Percentiles rank a stretch among this genome's conserved stretches.
Evolutionary conservation across 108 stramenopile genomes (phyloP).

Genomic region (Nitzschia putrida): DNA sequence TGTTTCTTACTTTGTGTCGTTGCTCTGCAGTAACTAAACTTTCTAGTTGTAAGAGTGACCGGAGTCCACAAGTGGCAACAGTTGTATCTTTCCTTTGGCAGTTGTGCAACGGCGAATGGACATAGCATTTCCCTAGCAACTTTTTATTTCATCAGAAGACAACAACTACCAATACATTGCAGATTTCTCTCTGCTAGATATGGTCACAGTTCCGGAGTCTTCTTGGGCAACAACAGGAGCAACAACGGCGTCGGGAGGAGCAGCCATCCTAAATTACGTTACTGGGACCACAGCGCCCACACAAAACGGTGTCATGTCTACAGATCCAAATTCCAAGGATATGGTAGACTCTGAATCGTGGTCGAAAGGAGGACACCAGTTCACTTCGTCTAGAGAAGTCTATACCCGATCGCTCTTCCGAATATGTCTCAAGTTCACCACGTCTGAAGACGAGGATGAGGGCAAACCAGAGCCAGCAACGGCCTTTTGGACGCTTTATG

Average conservation of each 20-base stretch:
- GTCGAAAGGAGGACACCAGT: slow-evolving; percentile 82
- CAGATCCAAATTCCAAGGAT: slow-evolving; percentile 9
- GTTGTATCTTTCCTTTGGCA: too few species aligned
- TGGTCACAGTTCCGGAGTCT: slow-evolving; percentile 41
- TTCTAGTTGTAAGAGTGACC: too few species aligned
- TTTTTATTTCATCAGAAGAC: too few species aligned
- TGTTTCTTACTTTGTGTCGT: too few species aligned
- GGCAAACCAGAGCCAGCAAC: slow-evolving; percentile 91
- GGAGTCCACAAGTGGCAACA: too few species aligned
- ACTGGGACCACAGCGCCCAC: slow-evolving; percentile 24
- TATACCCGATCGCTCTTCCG: slow-evolving; percentile 81
- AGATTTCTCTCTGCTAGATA: background rate
- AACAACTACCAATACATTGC: too few species aligned
- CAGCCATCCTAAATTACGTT: slow-evolving; percentile 34
- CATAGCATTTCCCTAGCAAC: too few species aligned
- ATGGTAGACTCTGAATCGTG: slow-evolving; percentile 48
- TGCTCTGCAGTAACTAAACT: too few species aligned
- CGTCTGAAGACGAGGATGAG: slow-evolving; percentile 90
- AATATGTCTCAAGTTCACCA: slow-evolving; percentile 89
- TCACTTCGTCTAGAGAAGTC: slow-evolving; percentile 76
- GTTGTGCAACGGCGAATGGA: too few species aligned
- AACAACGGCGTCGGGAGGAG: slow-evolving; percentile 8
- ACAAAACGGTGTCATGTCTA: slow-evolving; percentile 4
- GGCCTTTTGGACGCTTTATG: slow-evolving; percentile 86
- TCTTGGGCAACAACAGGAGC: slow-evolving; percentile 20